Evolutionary conservation across 2,329 filamentous ascomycete genomes (phyloP), one percentile per base, ranked within the genome.

Genomic region (Arthrobotrys sphaeroides): DNA sequence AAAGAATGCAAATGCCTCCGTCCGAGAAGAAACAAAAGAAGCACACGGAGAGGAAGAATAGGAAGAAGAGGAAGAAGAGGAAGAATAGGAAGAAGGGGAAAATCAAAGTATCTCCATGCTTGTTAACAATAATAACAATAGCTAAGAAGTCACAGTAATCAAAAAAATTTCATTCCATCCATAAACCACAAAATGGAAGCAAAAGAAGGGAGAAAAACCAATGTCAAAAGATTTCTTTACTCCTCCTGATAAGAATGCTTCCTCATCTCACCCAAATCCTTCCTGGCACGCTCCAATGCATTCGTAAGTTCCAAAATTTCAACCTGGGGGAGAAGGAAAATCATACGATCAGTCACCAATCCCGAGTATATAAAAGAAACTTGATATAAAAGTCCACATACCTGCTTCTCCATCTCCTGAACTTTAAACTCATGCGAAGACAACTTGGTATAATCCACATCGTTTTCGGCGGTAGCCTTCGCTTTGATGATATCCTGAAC

Each of bases 351-450:
- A 81, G 79, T 47, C 28, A 66, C 51, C 45, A 68, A 62, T 55
- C 33, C 55, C n/a, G n/a, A n/a, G 6, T 18, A 40, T 22, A 26
- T 47, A 67, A 40, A 36, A 40, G 36, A 49, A n/a, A 38, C 5
- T 24, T 5, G 5, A 18, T 24, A 43, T 61, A 28, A 12, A 57
- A 74, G 16, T 45, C 36, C 47, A 86, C 87, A 80, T 86, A 97
- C 94, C 91, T 99, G 95, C 82, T 99, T 95, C 85, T 99, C 95
- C 95, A 99, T 99, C 85, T 99, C 94, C 80, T 91, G 88, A 60
- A 97, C 93, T 87, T 99, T 99, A 86, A 99, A 98, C 84, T 99
- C 95, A 83, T 97, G 94, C 31, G 91, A 89, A 77, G 92, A 94
- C 51, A 99, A 85, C 84, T 93, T 92, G 45, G 87, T 86, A 83